phyloP scores from a whole-genome alignment of 352 stramenopile species.

The Phytophthora boehmeriae region DNA sequence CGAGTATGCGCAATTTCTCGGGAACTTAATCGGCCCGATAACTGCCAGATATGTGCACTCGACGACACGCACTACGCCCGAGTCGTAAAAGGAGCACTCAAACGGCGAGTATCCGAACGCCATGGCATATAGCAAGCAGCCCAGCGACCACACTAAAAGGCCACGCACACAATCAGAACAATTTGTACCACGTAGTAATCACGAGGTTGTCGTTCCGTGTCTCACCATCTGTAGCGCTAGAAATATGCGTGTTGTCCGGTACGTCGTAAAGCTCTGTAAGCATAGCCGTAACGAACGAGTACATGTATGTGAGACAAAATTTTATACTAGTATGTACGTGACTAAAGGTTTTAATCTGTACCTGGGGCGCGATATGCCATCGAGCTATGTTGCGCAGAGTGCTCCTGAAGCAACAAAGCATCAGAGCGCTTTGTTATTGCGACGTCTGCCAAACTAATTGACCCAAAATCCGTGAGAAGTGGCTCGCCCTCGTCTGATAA shows the following conservation, averaged over 20 bases:
- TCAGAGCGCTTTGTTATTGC: conserved; percentile 74
- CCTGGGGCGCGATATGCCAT: conserved; percentile 89
- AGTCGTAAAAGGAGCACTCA: conserved; percentile 85
- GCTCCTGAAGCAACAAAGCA: conserved; percentile 84
- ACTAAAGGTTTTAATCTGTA: conserved; percentile 21
- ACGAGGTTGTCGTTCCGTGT: not conserved
- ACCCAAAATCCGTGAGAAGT: conserved; percentile 91
- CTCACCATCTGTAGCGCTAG: conserved; percentile 72
- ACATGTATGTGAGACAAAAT: conserved; percentile 7
- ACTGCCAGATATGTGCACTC: conserved; percentile 89
- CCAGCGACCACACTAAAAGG: conserved; percentile 84
- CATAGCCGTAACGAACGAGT: not conserved
- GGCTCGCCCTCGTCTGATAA: conserved; percentile 78
- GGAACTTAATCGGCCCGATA: conserved; percentile 86
- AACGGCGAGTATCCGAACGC: conserved; percentile 91
- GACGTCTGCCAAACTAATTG: conserved; percentile 64
- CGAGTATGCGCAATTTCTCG: conserved; percentile 62
- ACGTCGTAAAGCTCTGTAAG: conserved; percentile 88
- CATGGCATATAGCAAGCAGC: conserved; percentile 88
- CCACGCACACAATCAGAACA: not conserved
- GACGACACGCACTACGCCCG: conserved; percentile 64
- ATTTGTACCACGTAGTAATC: not conserved
- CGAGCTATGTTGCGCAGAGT: conserved; percentile 82
- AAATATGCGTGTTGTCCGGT: conserved; percentile 67
- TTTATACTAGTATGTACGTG: not conserved